Evolutionary conservation across 1,284 basidiomycete species (phyloP).

Genomic region (Kalmanozyma brasiliensis): DNA sequence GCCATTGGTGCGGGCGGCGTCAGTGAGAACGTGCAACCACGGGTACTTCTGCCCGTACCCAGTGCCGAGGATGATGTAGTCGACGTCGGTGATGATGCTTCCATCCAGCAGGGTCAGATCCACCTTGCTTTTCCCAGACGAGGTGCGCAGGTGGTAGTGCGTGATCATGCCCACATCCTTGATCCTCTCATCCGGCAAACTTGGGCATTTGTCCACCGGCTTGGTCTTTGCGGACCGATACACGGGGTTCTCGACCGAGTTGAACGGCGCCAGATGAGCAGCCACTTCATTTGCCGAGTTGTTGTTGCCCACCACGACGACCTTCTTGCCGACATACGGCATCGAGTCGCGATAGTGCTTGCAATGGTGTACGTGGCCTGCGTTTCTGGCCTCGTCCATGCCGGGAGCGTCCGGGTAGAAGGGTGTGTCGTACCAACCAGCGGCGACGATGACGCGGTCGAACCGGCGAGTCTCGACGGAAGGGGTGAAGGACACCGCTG

Average conservation of each 20-base stretch:
- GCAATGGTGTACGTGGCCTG: conserved; percentile 54
- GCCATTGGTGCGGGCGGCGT: conserved; percentile 7
- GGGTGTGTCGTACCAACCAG: conserved; percentile 59
- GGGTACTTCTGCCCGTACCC: conserved; percentile 53
- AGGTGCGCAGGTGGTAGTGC: conserved; percentile 13
- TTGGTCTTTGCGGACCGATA: conserved; percentile 34
- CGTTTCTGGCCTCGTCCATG: conserved; percentile 21
- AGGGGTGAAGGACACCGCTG: conserved; percentile 22
- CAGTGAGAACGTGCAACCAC: conserved; percentile 47
- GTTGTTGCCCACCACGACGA: conserved; percentile 62
- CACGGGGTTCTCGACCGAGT: conserved; percentile 33
- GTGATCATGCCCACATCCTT: conserved; percentile 52
- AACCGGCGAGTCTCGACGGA: conserved; percentile 14
- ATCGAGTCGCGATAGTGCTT: conserved; percentile 60
- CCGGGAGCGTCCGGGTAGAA: conserved; percentile 49
- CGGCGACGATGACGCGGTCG: conserved; percentile 52
- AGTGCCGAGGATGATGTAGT: conserved; percentile 49
- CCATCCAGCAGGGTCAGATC: conserved; percentile 49
- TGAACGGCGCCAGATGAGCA: conserved; percentile 52
- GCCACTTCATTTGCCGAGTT: conserved; percentile 60
- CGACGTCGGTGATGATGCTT: conserved; percentile 36
- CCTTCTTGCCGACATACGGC: conserved; percentile 31
- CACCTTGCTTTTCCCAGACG: conserved; percentile 18
- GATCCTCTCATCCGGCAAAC: conserved; percentile 52
- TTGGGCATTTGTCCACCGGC: conserved; percentile 41